Evolutionary conservation across 2,329 filamentous ascomycete genomes (phyloP), one percentile per base, ranked within the genome.

Genomic region (Coniella lustricola): DNA sequence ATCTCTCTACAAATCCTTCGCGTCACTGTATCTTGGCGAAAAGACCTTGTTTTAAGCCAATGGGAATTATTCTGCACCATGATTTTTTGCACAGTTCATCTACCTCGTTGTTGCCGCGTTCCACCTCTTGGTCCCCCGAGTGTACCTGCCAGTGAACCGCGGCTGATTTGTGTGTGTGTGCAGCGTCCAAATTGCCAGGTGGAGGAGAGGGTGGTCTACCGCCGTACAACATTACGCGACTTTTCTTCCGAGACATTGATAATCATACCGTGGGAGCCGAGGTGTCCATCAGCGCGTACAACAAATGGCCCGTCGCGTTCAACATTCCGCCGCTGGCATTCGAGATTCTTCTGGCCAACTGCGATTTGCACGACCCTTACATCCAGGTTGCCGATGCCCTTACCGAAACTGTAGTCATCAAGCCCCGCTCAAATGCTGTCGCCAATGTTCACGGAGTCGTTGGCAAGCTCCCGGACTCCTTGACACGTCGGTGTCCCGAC

Each of bases 311-410:
- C 1, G 65, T 98, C 44, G 77, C 83, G 50, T 70, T 96, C 46
- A 77, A 80, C 18, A 72, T 96, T 17, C 93, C 93, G 12, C 74
- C 85, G 33, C 80, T 97, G 49, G 82, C 80, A 0, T 96, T 97
- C 60, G 83, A 90, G 54, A 81, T 97, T 25, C 72, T 95, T 40
- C 83, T 97, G 5, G 84, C 88, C 37, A 89, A 89, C 53, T 98
- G 93, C 66, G 74, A 77, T 21, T 72, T 77, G 3, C 71, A 79
- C 18, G 82, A 93, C 48, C 77, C 84, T 3, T 81, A 83, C 54
- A 93, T 98, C 58, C 73, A 81, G 55, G 76, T 97, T 48, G 90
- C 88, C 3, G 81, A 86, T 58, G 89, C 87, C 7, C 73, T 74
- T 16, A 94, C 88, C 1, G 74, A 77, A 16, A 67, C 74, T 34